Percentiles rank a stretch among this genome's conserved stretches.
These are phyloP conservation scores for Chenopodium formosanum DNA, from an alignment of 148 eudicot genomes.

Conservation along the genomic window DNA sequence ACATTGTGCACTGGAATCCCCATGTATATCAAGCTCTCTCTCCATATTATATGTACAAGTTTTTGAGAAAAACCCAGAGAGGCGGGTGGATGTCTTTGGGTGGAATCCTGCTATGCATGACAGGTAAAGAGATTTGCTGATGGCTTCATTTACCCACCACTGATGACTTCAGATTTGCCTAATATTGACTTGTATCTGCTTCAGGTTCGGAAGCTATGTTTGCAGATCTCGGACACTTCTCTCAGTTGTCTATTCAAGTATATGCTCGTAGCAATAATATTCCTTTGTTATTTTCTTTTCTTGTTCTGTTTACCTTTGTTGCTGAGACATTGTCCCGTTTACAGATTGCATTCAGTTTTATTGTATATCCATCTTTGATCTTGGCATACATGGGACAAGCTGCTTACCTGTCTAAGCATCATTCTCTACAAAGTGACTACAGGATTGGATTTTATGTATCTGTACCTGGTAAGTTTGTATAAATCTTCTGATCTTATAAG, in stretches of 20 bases:
- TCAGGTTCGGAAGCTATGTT: conserved; percentile 88
- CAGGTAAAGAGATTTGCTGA: conserved; percentile 47
- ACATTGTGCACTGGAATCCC: conserved; percentile 53
- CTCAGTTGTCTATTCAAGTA: conserved; percentile 39
- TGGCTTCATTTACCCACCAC: neutral
- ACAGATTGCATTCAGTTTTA: conserved; percentile 75
- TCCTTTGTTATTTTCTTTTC: neutral
- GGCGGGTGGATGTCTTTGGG: conserved; percentile 71
- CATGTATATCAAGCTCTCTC: conserved; percentile 62
- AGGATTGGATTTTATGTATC: conserved; percentile 42
- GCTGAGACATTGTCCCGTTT: conserved; percentile 9
- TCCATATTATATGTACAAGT: conserved; percentile 63
- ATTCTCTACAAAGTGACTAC: conserved; percentile 35
- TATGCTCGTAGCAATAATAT: neutral
- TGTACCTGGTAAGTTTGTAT: conserved; percentile 30
- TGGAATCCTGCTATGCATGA: conserved; percentile 64
- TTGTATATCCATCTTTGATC: conserved; percentile 83
- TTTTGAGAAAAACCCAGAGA: conserved; percentile 42
- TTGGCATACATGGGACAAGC: conserved; percentile 84
- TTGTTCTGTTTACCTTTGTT: neutral
- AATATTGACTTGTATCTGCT: conserved; percentile 6
- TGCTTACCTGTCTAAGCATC: conserved; percentile 58
- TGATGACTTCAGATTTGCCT: neutral
- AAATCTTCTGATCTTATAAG: neutral
- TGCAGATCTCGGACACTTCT: conserved; percentile 62